Conservation (phyloP, 805 yeast species). For the Starmera caribaea region DNA sequence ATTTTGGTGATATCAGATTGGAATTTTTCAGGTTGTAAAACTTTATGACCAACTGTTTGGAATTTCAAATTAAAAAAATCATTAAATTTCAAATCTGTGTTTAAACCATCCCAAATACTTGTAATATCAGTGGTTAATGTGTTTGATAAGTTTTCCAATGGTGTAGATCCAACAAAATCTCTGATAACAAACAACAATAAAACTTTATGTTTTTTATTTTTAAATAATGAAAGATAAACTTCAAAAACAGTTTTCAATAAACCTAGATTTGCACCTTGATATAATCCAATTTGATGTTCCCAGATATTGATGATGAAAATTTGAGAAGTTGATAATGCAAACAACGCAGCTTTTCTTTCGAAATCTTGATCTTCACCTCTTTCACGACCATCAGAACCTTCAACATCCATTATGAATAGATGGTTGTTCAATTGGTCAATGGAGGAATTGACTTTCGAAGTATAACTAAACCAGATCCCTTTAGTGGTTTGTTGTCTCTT, state of each 20-base stretch:
- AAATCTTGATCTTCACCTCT: conserved; percentile 98
- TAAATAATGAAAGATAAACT: conserved; percentile 82
- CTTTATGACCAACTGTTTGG: conserved; percentile 75
- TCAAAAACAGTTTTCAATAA: conserved; percentile 91
- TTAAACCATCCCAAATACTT: conserved; percentile 68
- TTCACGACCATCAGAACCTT: conserved; percentile 97
- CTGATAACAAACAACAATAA: conserved; percentile 80
- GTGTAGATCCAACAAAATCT: conserved; percentile 85
- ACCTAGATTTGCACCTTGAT: conserved; percentile 98
- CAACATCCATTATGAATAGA: conserved; percentile 88
- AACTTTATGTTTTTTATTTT: conserved; percentile 50
- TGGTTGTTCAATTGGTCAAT: conserved; percentile 9
- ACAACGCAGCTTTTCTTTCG: conserved; percentile 91
- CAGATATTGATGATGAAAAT: conserved; percentile 86
- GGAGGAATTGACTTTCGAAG: conserved; percentile 27
- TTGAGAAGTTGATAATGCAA: conserved; percentile 89
- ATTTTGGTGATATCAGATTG: conserved; percentile 45
- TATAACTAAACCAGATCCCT: conserved; percentile 70
- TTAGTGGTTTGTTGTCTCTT: conserved; percentile 85
- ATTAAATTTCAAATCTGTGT: conserved; percentile 47
- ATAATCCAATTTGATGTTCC: conserved; percentile 95
- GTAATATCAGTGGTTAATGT: conserved; percentile 65
- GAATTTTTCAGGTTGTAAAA: conserved; percentile 70
- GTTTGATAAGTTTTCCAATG: conserved; percentile 56
- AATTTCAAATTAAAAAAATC: conserved; percentile 85